Evolutionary conservation across 176 grass and related monocot genomes (phyloP).

Genomic region (Cenchrus purpureus): DNA sequence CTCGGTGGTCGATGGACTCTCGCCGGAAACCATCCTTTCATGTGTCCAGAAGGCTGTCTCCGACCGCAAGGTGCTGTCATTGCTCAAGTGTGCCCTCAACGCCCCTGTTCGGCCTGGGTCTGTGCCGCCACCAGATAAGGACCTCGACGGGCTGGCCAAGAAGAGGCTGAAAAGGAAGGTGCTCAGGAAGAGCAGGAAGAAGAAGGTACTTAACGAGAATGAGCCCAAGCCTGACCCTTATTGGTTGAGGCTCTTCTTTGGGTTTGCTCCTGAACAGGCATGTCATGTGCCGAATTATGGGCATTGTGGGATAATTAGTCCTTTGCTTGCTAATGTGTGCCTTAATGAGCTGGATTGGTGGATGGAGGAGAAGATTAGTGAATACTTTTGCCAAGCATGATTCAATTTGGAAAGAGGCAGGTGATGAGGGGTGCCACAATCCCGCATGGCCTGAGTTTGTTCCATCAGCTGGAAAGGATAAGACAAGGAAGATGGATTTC

Average conservation of each 20-base stretch:
- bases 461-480: conserved; percentile 61
- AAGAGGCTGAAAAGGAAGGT: conserved; percentile 95
- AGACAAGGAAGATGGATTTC: conserved; percentile 92
- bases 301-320: conserved; percentile 83
- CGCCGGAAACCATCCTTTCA: conserved; percentile 62
- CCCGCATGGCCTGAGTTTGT: conserved; percentile 97
- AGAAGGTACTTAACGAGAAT: conserved; percentile 87
- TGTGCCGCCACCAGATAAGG: conserved; percentile 38
- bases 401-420: conserved; percentile 71
- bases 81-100: conserved; percentile 80
- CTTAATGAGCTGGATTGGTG: conserved; percentile 85
- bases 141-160: conserved; percentile 57
- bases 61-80: conserved; percentile 73
- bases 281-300: conserved; percentile 61
- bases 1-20: conserved; percentile 51
- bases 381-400: conserved; percentile 82
- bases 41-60: conserved; percentile 61
- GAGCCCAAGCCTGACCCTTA: conserved; percentile 88
- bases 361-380: conserved; percentile 79
- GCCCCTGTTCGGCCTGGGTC: conserved; percentile 55
- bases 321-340: conserved; percentile 88
- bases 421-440: conserved; percentile 81
- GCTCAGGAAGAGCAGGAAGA: conserved; percentile 85
- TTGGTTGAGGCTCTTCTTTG: conserved; percentile 85
- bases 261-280: conserved; percentile 75